These are phyloP conservation scores for Piromyces sp. DNA, from an alignment of 192 early-diverging fungal genomes.

Conservation along the genomic window DNA sequence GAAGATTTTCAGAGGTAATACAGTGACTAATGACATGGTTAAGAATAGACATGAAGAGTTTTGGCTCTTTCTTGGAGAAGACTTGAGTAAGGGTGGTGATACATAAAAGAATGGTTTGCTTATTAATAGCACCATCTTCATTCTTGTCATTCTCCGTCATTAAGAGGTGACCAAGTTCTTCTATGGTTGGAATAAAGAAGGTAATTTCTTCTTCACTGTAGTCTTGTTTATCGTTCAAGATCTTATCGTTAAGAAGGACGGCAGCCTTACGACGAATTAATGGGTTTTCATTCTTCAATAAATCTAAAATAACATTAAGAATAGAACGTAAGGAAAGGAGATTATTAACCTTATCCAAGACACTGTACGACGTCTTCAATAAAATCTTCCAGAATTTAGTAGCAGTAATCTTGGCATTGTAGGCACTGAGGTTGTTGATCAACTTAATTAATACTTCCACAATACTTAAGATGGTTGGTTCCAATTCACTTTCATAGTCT, in stretches of 20 bases:
- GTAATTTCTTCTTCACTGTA: slow-evolving; percentile 20
- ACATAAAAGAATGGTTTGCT: slow-evolving; percentile 8
- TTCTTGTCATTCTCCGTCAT: slow-evolving; percentile 19
- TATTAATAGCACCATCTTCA: slow-evolving; percentile 9
- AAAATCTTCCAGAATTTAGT: slow-evolving; percentile 4
- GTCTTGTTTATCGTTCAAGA: slow-evolving; percentile 25
- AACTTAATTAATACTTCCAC: slow-evolving; percentile 35
- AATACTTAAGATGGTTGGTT: slow-evolving; percentile 13
- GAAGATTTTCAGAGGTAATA: neutral
- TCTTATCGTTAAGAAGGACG: slow-evolving; percentile 50
- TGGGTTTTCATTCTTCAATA: slow-evolving; percentile 23
- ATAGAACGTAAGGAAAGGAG: slow-evolving; percentile 62
- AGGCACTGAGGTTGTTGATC: slow-evolving; percentile 28
- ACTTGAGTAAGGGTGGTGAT: slow-evolving; percentile 4
- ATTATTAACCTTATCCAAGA: slow-evolving; percentile 54
- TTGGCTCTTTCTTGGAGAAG: neutral
- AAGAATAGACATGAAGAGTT: neutral
- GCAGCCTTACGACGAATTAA: slow-evolving; percentile 56
- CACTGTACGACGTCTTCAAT: slow-evolving; percentile 49
- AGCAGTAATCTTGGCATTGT: slow-evolving; percentile 8
- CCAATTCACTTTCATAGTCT: slow-evolving; percentile 7
- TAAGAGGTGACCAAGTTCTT: slow-evolving; percentile 12
- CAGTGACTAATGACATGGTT: neutral
- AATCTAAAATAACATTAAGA: slow-evolving; percentile 39
- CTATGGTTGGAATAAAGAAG: slow-evolving; percentile 27